Evolutionary conservation across 2,329 filamentous ascomycete species (phyloP).

Genomic region (Monosporascus ibericus): DNA sequence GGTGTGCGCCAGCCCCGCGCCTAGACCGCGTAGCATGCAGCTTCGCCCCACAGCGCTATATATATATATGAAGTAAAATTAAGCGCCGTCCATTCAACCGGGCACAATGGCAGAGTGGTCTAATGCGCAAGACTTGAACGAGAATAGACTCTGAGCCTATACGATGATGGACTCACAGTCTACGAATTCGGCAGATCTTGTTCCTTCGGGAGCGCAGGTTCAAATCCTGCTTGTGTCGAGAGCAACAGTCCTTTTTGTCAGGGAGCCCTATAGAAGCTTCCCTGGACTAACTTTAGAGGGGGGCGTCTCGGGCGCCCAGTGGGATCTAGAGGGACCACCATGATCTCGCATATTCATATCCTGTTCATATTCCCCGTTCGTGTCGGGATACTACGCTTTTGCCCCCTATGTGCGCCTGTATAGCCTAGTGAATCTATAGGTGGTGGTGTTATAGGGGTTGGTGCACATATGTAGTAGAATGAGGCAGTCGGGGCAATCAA

Average conservation of each 20-base stretch:
- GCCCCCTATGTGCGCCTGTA: neutral
- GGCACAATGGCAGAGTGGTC: constrained; percentile 24
- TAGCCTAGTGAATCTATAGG: too few relatives aligned
- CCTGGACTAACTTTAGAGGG: too few relatives aligned
- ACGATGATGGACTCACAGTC: too few relatives aligned
- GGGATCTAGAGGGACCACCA: neutral
- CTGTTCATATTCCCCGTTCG: constrained; percentile 1
- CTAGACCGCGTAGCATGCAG: too few relatives aligned
- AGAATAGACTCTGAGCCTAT: too few relatives aligned
- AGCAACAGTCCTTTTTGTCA: neutral
- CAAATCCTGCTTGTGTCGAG: constrained; percentile 24
- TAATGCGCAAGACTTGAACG: constrained; percentile 27
- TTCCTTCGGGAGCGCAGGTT: constrained; percentile 25
- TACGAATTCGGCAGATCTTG: constrained; percentile 17
- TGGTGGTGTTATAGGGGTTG: too few relatives aligned
- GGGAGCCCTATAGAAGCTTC: neutral
- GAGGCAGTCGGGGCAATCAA: too few relatives aligned
- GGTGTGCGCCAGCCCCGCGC: too few relatives aligned
- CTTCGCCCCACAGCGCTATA: too few relatives aligned
- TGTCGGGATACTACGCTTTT: neutral
- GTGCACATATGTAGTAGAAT: too few relatives aligned
- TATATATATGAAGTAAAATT: too few relatives aligned
- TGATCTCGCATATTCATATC: constrained; percentile 1
- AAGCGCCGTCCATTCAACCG: neutral
- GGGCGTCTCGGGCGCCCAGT: too few relatives aligned